phyloP scores from a whole-genome alignment of 2,329 filamentous ascomycete species.

The Claviceps fusiformis region DNA sequence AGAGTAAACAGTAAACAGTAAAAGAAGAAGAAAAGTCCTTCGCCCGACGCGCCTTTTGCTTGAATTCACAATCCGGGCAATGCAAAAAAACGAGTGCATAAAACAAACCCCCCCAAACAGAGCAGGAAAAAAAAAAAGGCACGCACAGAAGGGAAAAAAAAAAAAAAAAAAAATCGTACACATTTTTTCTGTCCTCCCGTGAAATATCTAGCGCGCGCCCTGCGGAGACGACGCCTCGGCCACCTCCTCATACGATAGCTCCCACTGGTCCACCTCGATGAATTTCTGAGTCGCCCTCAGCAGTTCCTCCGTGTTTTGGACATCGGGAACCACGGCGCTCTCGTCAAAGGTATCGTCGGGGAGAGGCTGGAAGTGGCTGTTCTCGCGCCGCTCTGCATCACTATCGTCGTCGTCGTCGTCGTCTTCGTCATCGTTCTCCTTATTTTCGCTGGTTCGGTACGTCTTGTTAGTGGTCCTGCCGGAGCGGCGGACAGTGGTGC shows the following conservation, averaged over 20 bases:
- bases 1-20: no score
- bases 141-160: no score
- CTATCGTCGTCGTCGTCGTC: constrained; percentile 8
- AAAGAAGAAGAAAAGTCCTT: no score
- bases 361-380: constrained; percentile 27
- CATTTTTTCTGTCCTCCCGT: no score
- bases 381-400: constrained; percentile 19
- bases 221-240: constrained; percentile 40
- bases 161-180: no score
- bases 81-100: no score
- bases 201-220: constrained; percentile 27
- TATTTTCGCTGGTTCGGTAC: constrained; percentile 41
- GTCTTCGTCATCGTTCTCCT: constrained; percentile 38
- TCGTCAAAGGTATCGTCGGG: constrained; percentile 31
- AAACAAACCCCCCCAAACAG: not conserved
- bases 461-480: constrained; percentile 25
- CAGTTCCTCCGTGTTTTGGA: constrained; percentile 35
- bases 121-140: no score
- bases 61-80: not conserved
- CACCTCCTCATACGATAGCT: constrained; percentile 53
- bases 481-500: constrained; percentile 7
- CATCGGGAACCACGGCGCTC: constrained; percentile 18
- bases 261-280: constrained; percentile 55
- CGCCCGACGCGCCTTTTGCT: not conserved
- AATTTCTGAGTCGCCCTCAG: constrained; percentile 49